Percentiles rank a stretch among this genome's conserved stretches.
phyloP scores from a whole-genome alignment of 805 yeast genomes.

The Myxozyma melibiosi region DNA sequence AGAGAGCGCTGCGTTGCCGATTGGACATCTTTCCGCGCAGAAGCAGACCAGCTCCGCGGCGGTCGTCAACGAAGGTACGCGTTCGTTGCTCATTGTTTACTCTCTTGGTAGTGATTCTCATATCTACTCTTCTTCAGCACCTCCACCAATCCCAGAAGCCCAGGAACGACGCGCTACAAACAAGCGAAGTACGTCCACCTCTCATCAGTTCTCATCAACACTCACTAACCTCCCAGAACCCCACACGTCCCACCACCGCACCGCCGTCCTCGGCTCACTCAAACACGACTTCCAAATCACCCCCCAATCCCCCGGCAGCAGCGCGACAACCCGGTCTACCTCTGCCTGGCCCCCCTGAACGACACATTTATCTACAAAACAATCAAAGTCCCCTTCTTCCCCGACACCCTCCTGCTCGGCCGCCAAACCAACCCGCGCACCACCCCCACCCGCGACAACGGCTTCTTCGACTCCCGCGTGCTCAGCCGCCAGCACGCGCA shows the following conservation, averaged over 20 bases:
- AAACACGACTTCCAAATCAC: neutral
- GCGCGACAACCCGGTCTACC: slow-evolving; percentile 21
- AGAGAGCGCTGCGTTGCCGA: neutral
- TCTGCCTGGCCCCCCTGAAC: slow-evolving; percentile 66
- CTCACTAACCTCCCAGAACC: slow-evolving; percentile 12
- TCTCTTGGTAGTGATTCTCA: neutral
- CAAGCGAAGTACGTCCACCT: slow-evolving; percentile 18
- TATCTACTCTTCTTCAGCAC: neutral
- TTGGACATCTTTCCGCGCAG: neutral
- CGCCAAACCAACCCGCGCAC: slow-evolving; percentile 68
- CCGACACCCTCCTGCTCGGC: slow-evolving; percentile 84
- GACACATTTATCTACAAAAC: slow-evolving; percentile 81
- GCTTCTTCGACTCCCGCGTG: slow-evolving; percentile 92
- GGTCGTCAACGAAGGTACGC: neutral
- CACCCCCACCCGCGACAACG: slow-evolving; percentile 69
- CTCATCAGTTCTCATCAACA: neutral
- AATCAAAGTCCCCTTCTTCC: slow-evolving; percentile 74
- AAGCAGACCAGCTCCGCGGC: neutral
- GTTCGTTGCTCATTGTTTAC: neutral
- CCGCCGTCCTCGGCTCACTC: neutral
- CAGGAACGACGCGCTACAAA: slow-evolving; percentile 8
- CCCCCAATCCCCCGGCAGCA: neutral
- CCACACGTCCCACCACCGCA: slow-evolving; percentile 16
- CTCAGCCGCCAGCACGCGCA: slow-evolving; percentile 93
- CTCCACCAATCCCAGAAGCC: slow-evolving; percentile 12